These are phyloP conservation scores for Tausonia pullulans DNA, from an alignment of 1,284 basidiomycete genomes.

Conservation along the genomic window DNA sequence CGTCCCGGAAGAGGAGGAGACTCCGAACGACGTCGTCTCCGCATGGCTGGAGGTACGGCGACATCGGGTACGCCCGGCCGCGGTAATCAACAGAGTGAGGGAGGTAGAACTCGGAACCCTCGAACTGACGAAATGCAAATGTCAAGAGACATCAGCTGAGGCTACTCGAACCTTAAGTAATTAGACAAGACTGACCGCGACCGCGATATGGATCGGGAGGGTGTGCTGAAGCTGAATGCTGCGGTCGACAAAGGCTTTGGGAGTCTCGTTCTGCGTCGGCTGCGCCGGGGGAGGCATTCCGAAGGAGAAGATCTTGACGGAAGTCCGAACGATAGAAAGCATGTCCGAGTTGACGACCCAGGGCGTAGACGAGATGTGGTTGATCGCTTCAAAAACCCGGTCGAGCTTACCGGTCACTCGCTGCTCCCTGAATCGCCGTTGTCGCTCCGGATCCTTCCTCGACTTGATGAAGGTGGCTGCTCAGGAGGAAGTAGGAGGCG, in stretches of 20 bases:
- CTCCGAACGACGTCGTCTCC: slow-evolving; percentile 91
- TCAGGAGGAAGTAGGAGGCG: too few relatives aligned
- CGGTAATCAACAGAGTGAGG: slow-evolving; percentile 98
- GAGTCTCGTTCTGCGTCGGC: slow-evolving; percentile 22
- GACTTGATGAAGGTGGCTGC: too few relatives aligned
- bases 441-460: too few relatives aligned
- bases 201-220: slow-evolving; percentile 88
- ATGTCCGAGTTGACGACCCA: slow-evolving; percentile 78
- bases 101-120: slow-evolving; percentile 78
- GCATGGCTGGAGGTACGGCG: slow-evolving; percentile 90
- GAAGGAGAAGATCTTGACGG: slow-evolving; percentile 62
- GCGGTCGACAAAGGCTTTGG: slow-evolving; percentile 47
- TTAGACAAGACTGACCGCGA: slow-evolving; percentile 50
- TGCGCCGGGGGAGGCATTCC: slow-evolving; percentile 62
- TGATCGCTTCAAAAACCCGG: slow-evolving; percentile 75
- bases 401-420: slow-evolving; percentile 67
- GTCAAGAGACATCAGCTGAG: slow-evolving; percentile 20
- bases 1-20: slow-evolving; percentile 71
- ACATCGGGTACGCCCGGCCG: slow-evolving; percentile 92
- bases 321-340: slow-evolving; percentile 57
- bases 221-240: slow-evolving; percentile 79
- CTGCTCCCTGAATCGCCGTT: background rate
- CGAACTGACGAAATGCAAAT: slow-evolving; percentile 47
- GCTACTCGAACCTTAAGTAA: background rate
- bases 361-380: slow-evolving; percentile 79